Evolutionary conservation across 768 basidiomycete species (phyloP).

Genomic region (Pilatotrama ljubarskyi): DNA sequence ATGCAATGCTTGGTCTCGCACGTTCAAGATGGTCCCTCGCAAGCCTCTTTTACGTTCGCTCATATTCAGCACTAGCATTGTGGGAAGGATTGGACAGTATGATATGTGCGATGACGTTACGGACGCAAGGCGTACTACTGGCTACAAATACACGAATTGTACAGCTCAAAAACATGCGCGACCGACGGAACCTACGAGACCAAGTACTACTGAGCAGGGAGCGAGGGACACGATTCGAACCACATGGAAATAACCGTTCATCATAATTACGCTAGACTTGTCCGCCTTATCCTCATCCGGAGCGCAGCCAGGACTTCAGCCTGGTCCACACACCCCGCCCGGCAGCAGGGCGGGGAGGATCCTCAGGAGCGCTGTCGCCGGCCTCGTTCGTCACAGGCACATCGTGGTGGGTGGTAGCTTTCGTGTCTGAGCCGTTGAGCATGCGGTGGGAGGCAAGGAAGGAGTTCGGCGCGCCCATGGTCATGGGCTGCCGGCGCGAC

Average conservation of each 20-base stretch:
- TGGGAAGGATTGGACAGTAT: not conserved
- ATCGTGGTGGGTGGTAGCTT: constrained; percentile 9
- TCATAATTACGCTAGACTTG: not conserved
- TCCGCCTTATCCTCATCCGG: constrained; percentile 3
- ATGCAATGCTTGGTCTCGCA: not conserved
- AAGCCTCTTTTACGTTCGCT: not conserved
- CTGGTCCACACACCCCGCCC: constrained; percentile 38
- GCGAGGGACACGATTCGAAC: not conserved
- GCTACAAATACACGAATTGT: constrained; percentile 25
- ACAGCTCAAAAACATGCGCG: constrained; percentile 15
- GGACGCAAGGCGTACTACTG: not conserved
- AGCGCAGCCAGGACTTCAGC: constrained; percentile 44
- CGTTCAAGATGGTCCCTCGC: too few relatives aligned
- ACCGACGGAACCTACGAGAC: not conserved
- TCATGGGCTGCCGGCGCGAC: constrained; percentile 62
- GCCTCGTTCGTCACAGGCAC: constrained; percentile 3
- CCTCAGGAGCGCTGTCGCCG: not conserved
- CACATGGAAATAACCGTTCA: not conserved
- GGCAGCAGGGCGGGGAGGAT: not conserved
- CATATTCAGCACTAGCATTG: too few relatives aligned
- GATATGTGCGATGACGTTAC: not conserved
- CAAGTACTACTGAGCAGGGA: constrained; percentile 9
- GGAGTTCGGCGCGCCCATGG: constrained; percentile 40
- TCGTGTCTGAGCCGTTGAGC: constrained; percentile 12
- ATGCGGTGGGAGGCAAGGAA: constrained; percentile 29